Evolutionary conservation across 2,329 filamentous ascomycete genomes (phyloP).

Genomic region (Fusarium agapanthi): DNA sequence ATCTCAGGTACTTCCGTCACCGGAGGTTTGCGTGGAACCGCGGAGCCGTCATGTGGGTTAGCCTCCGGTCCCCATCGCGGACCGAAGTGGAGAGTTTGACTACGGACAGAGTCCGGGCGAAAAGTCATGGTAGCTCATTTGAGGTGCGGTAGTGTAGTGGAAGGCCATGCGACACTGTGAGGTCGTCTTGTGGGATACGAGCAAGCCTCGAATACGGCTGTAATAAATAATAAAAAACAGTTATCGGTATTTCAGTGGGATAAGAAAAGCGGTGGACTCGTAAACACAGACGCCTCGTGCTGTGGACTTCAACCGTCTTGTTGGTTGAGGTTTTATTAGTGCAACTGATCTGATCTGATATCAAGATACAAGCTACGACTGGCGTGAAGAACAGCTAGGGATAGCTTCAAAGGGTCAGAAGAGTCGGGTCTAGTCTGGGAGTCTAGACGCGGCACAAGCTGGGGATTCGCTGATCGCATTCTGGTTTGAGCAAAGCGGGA

Average conservation of each 20-base stretch:
- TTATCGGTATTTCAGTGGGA: background rate
- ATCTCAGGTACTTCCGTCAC: background rate
- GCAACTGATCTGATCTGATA: background rate
- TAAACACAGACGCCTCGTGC: slow-evolving; percentile 33
- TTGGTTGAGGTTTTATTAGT: slow-evolving; percentile 6
- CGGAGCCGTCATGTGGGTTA: background rate
- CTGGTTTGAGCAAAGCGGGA: slow-evolving; percentile 5
- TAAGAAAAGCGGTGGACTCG: background rate
- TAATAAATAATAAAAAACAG: background rate
- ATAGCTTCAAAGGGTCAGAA: background rate
- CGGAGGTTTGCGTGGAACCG: background rate
- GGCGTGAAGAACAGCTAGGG: background rate
- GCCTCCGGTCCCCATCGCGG: background rate
- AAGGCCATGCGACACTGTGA: background rate
- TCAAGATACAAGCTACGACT: background rate
- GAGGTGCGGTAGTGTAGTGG: background rate
- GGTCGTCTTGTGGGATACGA: background rate
- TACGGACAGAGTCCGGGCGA: background rate
- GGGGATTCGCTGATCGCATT: slow-evolving; percentile 16
- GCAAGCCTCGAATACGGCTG: background rate
- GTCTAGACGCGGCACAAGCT: slow-evolving; percentile 16
- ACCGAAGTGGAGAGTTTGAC: background rate
- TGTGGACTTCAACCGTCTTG: slow-evolving; percentile 6
- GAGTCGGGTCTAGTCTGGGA: background rate
- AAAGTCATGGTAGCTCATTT: background rate